Base-by-base conservation (phyloP, 805 yeast species). In the Lachancea cidri region DNA sequence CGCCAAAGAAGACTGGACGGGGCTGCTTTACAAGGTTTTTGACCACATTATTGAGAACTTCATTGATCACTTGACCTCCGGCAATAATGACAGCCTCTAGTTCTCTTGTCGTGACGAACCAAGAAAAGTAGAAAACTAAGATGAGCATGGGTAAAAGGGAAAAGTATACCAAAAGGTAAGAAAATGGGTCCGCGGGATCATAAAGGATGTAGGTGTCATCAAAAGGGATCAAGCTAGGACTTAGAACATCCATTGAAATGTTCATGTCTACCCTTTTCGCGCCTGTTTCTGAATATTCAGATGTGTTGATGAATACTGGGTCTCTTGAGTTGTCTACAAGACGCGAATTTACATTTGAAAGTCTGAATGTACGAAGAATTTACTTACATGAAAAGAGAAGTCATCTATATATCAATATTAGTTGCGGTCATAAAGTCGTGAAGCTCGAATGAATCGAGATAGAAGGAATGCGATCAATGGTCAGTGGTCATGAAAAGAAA, bases 191-290 rank as follows among this genome's bases (percentile, higher is more conserved):
- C 9, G 65, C 59, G 5, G 88, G 82, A 49, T 83, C 81, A 55
- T 88, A 91, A 17, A 86, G 66, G 15, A 91, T 84, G 55, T 83
- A 83, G 0, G 97, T 88, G 55, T 86, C 87, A 57, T 88, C 96
- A 56, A 88, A 83, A 0, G 95, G 91, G 3, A 69, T 60, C 3
- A 69, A 62, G 4, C 54, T 39, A 11, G 38, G 43, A 17, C 35
- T 37, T 15, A 35, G 8, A 6, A 24, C 27, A 15, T 22, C 24
- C 15, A 22, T 30, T 5, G 34, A 24, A 19, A 27, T 17, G 24
- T 39, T 39, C 42, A 39, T 39, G 17, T n/a, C 33, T n/a, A 30
- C 27, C 7, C n/a, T n/a, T n/a, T n/a, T n/a, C n/a, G n/a, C n/a
- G n/a, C n/a, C n/a, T n/a, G n/a, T n/a, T n/a, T n/a, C n/a, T n/a